These are phyloP conservation scores for Priceomyces fermenticarens DNA, from an alignment of 805 yeast species.

Conservation along the genomic window DNA sequence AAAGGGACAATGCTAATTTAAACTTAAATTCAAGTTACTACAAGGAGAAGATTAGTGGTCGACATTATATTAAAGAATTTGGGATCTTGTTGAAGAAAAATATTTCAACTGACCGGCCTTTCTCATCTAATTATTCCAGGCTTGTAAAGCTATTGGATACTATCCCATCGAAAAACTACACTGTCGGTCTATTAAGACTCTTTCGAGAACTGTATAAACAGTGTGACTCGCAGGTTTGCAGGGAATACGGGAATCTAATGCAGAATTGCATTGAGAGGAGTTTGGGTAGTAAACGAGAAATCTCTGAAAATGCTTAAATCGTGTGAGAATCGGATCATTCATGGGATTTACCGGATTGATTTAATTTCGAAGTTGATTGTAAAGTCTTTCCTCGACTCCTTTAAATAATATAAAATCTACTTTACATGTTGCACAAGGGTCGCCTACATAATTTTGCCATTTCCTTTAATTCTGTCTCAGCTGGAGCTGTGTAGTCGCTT, in stretches of 20 bases:
- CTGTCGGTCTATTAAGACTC: conserved; percentile 52
- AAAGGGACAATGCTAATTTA: not conserved
- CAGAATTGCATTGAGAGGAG: conserved; percentile 53
- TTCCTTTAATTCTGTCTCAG: no score
- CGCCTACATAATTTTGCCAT: no score
- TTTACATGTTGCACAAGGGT: no score
- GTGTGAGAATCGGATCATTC: no score
- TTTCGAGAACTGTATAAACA: conserved; percentile 29
- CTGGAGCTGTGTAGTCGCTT: no score
- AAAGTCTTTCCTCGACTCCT: no score
- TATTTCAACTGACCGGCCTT: not conserved
- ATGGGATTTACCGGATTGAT: no score
- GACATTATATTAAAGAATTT: conserved; percentile 49
- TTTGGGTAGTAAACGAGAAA: conserved; percentile 35
- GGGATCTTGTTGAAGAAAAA: conserved; percentile 25
- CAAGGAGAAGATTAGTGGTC: conserved; percentile 38
- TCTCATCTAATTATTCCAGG: not conserved
- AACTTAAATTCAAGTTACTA: conserved; percentile 8
- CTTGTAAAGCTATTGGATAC: conserved; percentile 35
- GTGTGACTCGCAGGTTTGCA: conserved; percentile 53
- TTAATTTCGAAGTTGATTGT: no score
- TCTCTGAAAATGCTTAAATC: conserved; percentile 10
- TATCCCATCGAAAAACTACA: conserved; percentile 42
- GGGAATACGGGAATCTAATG: conserved; percentile 52
- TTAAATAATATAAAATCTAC: no score